Evolutionary conservation across 208 protist species (phyloP), one percentile per base, ranked within the genome.

Genomic region (Trypanosomatidae sp.): DNA sequence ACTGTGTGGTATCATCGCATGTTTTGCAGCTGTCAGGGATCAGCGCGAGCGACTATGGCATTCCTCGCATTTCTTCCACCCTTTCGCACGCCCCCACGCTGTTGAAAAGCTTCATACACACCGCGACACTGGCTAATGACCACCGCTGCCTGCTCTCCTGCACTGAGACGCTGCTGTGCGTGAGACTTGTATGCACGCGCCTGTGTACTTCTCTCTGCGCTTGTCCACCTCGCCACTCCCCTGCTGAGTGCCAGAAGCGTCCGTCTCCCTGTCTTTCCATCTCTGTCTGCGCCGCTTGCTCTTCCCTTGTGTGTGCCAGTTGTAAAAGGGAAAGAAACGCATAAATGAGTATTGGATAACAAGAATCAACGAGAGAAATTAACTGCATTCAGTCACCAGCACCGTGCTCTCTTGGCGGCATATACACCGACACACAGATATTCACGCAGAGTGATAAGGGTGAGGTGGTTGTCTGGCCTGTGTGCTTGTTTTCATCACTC

Each of bases 341-440:
- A 58, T 66, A 69, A 69, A 15, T 58, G 25, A 19, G 19, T 15
- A 36, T 46, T 52, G 19, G 4, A 25, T 41, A 44, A 47, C 22
- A 67, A 66, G 22, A 36, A 56, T 0, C 22, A 28, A 58, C 15
- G 56, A 62, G 41, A 70, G 53, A 73, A 60, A n/a, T 17, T 25
- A 4, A 2, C 22, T 10, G 19, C 25, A 55, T n/a, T 19, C 22
- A 55, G 12, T 13, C 22, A 25, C 2, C 50, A 12, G 50, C 22
- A 15, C 50, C 25, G 50, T 28, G 50, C 50, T 55, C 22, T 49
- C 46, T 49, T 49, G 46, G 19, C 53, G 25, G 49, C 33, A 43
- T 43, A 36, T 10, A 9, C 30, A 36, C 60, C 36, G 9, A 12
- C 13, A 36, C 28, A 30, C 55, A 56, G 22, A 30, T 0, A 12